Evolutionary conservation across 202 grass and related monocot genomes (phyloP).

Genomic region (Schoenoplectus triqueter): DNA sequence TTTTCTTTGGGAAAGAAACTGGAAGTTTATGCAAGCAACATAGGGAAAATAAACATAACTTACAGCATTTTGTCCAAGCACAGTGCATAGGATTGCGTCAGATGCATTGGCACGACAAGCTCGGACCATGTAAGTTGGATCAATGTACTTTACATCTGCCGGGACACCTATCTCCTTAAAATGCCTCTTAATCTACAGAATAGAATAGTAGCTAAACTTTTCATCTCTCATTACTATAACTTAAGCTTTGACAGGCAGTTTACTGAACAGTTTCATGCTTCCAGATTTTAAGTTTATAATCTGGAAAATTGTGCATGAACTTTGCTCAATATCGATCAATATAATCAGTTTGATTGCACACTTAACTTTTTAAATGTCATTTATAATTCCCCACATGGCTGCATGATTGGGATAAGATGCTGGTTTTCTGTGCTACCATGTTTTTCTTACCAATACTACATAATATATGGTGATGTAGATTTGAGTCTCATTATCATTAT

Average conservation of each 20-base stretch:
- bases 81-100: slow-evolving; percentile 94
- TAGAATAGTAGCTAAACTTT: not conserved
- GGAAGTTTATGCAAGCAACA: not conserved
- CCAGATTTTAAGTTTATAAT: not conserved
- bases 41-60: slow-evolving; percentile 39
- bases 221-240: not conserved
- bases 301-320: not conserved
- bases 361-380: slow-evolving; percentile 10
- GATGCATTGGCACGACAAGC: slow-evolving; percentile 94
- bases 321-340: not conserved
- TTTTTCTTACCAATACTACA: not conserved
- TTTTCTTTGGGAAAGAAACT: not conserved
- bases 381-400: not conserved
- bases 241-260: not conserved
- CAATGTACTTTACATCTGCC: slow-evolving; percentile 93
- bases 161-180: slow-evolving; percentile 79
- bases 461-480: too few relatives aligned
- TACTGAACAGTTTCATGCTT: not conserved
- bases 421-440: not conserved
- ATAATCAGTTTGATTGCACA: not conserved
- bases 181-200: slow-evolving; percentile 82
- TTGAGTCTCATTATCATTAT: not conserved
- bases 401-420: not conserved
- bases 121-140: slow-evolving; percentile 98
- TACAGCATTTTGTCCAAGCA: slow-evolving; percentile 98